Base-by-base conservation (phyloP, 352 stramenopile genomes). In the Phytophthora idaei region DNA sequence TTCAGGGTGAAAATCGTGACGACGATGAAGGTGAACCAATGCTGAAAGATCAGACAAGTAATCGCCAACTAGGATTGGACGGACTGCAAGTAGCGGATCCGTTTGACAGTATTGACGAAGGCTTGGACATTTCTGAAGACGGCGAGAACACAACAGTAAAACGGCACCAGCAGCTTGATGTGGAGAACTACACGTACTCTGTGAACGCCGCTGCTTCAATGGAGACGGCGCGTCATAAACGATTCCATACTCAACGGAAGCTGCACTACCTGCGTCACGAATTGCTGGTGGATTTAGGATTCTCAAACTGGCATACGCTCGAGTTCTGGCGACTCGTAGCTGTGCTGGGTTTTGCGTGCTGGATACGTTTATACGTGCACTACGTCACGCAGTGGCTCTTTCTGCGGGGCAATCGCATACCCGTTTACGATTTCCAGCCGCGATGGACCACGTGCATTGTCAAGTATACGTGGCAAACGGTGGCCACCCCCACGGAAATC, bases 301-400 rank as follows among this genome's bases (percentile, higher is more conserved):
- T 87, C 15, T 67, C 65, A 57, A 78, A 84, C 1, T 71, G 75
- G 58, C 62, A 64, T 32, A 92, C 81, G 34, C 67, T 93, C 47
- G 83, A 96, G 56, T 97, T 96, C 59, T 97, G 89, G 81, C 66
- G 93, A 31, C 66, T 84, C 6, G 11, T 89, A 10, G 52, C 75
- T 8, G 62, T 95, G 51, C 66, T 93, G 1, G 6, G 82, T 11
- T 73, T 94, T 29, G 73, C 90, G n/a, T 78, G 96, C 5, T 97
- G 90, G 88, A 60, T 97, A 27, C 89, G 92, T 11, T 51, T 97
- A 44, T 97, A 97, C 70, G 70, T 96, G 21, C 92, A 97, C 65
- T 97, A 94, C 67, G 25, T 96, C n/a, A 77, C 69, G 4, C 90
- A 98, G 76, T 98, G 83, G 80, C 27, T 96, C 6, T 94, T 92